These are phyloP conservation scores for Micractinium sp. DNA, from an alignment of 139 green algal species.

Conservation along the genomic window DNA sequence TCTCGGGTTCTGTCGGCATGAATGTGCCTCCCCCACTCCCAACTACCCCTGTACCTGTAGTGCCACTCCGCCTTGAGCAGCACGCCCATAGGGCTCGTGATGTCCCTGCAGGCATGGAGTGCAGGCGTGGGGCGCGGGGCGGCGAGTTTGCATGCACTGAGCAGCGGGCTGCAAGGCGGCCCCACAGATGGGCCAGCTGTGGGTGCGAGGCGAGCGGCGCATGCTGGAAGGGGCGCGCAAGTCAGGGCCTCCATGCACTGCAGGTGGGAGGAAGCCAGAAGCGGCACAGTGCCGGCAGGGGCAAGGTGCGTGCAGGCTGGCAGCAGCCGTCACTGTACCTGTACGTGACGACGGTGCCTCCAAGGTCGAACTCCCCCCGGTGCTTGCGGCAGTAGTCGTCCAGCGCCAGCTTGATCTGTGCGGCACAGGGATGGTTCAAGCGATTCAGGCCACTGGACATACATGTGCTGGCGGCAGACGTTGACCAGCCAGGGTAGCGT, in stretches of 20 bases:
- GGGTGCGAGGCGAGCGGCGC: neutral
- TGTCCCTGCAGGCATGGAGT: neutral
- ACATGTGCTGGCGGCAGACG: too few relatives aligned
- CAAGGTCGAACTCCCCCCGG: neutral
- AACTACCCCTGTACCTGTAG: neutral
- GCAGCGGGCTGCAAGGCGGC: neutral
- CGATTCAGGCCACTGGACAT: too few relatives aligned
- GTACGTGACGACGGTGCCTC: neutral
- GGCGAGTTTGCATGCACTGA: neutral
- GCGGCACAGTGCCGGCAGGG: too few relatives aligned
- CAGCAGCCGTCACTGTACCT: too few relatives aligned
- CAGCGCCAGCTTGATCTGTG: slow-evolving; percentile 9
- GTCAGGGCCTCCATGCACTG: neutral
- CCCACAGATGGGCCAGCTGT: neutral
- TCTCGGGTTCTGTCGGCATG: too few relatives aligned
- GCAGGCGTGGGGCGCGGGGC: neutral
- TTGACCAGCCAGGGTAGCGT: too few relatives aligned
- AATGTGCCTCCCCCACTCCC: too few relatives aligned
- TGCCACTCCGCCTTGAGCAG: slow-evolving; percentile 28
- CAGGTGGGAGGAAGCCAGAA: neutral
- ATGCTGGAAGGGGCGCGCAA: neutral
- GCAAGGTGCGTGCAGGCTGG: too few relatives aligned
- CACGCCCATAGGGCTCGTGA: slow-evolving; percentile 14
- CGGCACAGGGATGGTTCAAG: too few relatives aligned
- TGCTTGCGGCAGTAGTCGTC: slow-evolving; percentile 15